Evolutionary conservation across 208 protist genomes (phyloP).

Genomic region (Trypanosoma platydactyli): DNA sequence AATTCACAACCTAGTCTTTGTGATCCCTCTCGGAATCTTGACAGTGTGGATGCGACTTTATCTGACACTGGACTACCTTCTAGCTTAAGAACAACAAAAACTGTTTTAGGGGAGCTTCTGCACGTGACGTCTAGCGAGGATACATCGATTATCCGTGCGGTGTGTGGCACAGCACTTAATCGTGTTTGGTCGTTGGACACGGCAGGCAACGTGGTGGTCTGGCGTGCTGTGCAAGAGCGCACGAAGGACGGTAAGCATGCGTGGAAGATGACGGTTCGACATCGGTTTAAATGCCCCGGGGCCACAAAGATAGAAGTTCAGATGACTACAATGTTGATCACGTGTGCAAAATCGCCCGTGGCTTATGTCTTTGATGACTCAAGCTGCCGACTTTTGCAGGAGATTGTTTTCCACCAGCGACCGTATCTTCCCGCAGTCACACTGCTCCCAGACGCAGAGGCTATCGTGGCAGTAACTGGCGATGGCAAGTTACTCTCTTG

Average conservation of each 20-base stretch:
- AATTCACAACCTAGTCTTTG: background rate
- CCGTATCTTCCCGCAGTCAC: constrained; percentile 33
- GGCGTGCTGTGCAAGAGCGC: constrained; percentile 47
- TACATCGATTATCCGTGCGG: constrained; percentile 40
- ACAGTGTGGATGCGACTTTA: background rate
- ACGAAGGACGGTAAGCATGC: constrained; percentile 25
- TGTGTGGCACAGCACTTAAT: constrained; percentile 56
- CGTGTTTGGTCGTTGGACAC: constrained; percentile 75
- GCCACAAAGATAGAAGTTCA: constrained; percentile 48
- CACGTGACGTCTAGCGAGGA: constrained; percentile 27
- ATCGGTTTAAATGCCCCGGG: constrained; percentile 48
- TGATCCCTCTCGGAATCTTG: background rate
- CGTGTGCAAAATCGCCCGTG: constrained; percentile 44
- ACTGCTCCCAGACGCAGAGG: constrained; percentile 69
- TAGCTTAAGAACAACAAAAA: background rate
- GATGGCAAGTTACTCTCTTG: constrained; percentile 41
- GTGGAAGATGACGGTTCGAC: constrained; percentile 63
- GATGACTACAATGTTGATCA: constrained; percentile 49
- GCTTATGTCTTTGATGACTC: constrained; percentile 66
- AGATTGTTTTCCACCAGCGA: constrained; percentile 45
- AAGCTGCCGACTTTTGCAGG: constrained; percentile 43
- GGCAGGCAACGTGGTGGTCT: constrained; percentile 60
- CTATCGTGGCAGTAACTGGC: constrained; percentile 51
- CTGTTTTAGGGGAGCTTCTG: constrained; percentile 30
- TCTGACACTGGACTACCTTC: background rate